phyloP scores from a whole-genome alignment of 2,329 filamentous ascomycete species.

The Aspergillus pseudoviridinutans region DNA sequence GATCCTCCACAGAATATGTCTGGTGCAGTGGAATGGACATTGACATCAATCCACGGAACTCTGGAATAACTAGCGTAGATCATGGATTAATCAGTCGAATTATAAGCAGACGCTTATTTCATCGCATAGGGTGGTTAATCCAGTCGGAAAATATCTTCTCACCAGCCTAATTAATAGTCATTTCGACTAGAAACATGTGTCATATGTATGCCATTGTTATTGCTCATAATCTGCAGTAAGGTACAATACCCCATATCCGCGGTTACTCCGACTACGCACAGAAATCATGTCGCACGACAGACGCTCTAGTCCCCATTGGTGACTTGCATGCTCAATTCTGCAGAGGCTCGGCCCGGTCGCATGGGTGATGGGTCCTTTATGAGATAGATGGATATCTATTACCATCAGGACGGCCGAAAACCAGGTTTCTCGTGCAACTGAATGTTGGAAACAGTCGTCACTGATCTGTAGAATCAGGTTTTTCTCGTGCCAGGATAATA shows the following conservation, averaged over 20 bases:
- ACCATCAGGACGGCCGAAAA: not conserved
- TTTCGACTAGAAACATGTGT: constrained; percentile 1
- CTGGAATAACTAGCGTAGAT: not conserved
- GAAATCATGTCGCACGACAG: constrained; percentile 10
- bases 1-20: not conserved
- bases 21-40: not conserved
- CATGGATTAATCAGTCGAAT: not conserved
- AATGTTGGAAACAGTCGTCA: not conserved
- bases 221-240: not conserved
- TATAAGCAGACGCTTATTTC: not conserved
- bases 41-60: not conserved
- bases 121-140: not conserved
- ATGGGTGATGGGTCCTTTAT: constrained; percentile 7
- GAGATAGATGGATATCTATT: constrained; percentile 1
- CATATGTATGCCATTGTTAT: not conserved
- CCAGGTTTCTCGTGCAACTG: not conserved
- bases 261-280: not conserved
- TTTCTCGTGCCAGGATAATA: not conserved
- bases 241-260: too few species aligned
- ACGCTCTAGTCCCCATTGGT: not conserved
- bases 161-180: constrained; percentile 2
- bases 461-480: not conserved
- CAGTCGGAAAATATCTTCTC: constrained; percentile 11
- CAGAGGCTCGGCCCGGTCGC: constrained; percentile 21
- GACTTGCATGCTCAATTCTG: constrained; percentile 11